Evolutionary conservation across 78 protist species (phyloP).

Genomic region (Creolimax fragrantissima): DNA sequence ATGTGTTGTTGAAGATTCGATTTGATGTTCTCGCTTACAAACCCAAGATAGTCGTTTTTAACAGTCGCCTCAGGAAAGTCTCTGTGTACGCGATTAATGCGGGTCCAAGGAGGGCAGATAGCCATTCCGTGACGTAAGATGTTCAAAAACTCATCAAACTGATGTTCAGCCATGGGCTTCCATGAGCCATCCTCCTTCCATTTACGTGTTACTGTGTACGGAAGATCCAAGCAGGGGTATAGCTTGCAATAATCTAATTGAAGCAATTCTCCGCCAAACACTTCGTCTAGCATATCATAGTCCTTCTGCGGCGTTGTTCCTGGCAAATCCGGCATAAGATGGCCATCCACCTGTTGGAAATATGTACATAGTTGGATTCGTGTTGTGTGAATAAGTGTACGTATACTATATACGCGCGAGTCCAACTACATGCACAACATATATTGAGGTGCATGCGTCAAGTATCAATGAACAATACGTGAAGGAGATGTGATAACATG

Average conservation of each 20-base stretch:
- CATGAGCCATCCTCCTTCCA: slow-evolving; percentile 24
- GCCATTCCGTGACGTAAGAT: not conserved
- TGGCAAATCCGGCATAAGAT: slow-evolving; percentile 20
- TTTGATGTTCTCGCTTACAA: slow-evolving; percentile 8
- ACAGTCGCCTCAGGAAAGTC: slow-evolving; percentile 25
- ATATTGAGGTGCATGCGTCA: too few species aligned
- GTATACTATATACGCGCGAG: too few species aligned
- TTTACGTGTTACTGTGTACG: slow-evolving; percentile 21
- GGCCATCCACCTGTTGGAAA: slow-evolving; percentile 31
- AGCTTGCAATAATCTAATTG: slow-evolving; percentile 23
- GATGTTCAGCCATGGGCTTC: slow-evolving; percentile 24
- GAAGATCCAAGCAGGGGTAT: slow-evolving; percentile 20
- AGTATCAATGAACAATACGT: too few species aligned
- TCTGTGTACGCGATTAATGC: slow-evolving; percentile 19
- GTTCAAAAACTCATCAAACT: not conserved
- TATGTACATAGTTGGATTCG: too few species aligned
- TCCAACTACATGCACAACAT: too few species aligned
- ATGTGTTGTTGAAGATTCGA: slow-evolving; percentile 11
- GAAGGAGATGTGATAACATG: too few species aligned
- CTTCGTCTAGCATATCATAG: not conserved
- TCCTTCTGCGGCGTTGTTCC: slow-evolving; percentile 23
- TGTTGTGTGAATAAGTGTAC: too few species aligned
- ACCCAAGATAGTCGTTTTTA: slow-evolving; percentile 19
- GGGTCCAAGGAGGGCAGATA: slow-evolving; percentile 20
- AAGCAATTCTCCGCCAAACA: slow-evolving; percentile 16